phyloP scores from a whole-genome alignment of 2,329 filamentous ascomycete species.

The Penicillium thymicola region DNA sequence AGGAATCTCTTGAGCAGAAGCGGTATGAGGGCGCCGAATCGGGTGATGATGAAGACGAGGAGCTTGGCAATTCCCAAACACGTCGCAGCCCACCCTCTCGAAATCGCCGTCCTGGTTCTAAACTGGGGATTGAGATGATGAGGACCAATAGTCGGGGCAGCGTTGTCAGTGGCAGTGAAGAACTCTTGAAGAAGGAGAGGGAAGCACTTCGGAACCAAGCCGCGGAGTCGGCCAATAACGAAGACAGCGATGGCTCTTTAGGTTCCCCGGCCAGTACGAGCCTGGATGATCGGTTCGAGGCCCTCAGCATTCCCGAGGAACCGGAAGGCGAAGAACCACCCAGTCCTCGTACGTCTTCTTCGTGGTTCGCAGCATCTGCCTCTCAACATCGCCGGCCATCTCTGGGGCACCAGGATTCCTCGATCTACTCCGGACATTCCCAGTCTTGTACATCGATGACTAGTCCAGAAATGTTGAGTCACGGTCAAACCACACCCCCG shows the following conservation, averaged over 20 bases:
- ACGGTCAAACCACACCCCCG: slow-evolving; percentile 34
- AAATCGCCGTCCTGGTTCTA: slow-evolving; percentile 68
- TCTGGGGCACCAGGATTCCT: slow-evolving; percentile 17
- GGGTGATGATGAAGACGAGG: slow-evolving; percentile 92
- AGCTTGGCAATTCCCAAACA: slow-evolving; percentile 62
- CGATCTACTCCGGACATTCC: slow-evolving; percentile 19
- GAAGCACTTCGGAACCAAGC: slow-evolving; percentile 30
- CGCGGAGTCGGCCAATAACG: slow-evolving; percentile 21
- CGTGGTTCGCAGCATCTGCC: background rate
- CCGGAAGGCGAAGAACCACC: slow-evolving; percentile 31
- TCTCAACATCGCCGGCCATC: slow-evolving; percentile 14
- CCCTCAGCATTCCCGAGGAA: slow-evolving; percentile 36
- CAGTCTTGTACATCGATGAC: slow-evolving; percentile 1
- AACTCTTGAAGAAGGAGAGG: slow-evolving; percentile 35
- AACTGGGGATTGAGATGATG: slow-evolving; percentile 97
- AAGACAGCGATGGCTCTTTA: slow-evolving; percentile 23
- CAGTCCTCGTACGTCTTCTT: slow-evolving; percentile 23
- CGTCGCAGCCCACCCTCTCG: slow-evolving; percentile 53
- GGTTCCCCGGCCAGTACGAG: slow-evolving; percentile 24
- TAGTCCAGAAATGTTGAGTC: slow-evolving; percentile 13
- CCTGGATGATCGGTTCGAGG: slow-evolving; percentile 33
- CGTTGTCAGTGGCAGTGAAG: slow-evolving; percentile 51
- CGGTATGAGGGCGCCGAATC: slow-evolving; percentile 75
- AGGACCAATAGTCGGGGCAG: slow-evolving; percentile 92
- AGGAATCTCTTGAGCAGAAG: slow-evolving; percentile 70